phyloP scores from a whole-genome alignment of 768 basidiomycete genomes.

The Trametes gibbosa region DNA sequence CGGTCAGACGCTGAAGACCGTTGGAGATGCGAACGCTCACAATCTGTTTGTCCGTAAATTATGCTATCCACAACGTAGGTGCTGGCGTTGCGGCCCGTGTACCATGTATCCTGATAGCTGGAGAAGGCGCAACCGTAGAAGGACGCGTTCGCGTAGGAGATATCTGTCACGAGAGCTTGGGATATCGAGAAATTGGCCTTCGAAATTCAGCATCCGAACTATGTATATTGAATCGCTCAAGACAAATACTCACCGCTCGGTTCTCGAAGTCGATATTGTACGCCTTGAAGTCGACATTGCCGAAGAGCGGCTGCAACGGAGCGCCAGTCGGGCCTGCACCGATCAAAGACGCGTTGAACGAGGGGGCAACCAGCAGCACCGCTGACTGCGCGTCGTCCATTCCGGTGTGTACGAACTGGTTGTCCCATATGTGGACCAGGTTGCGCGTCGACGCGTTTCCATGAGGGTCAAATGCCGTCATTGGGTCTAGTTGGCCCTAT shows the following conservation, averaged over 20 bases:
- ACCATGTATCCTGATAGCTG: conserved; percentile 67
- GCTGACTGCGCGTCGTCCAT: conserved; percentile 59
- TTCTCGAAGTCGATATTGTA: conserved; percentile 71
- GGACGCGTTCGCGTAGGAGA: conserved; percentile 64
- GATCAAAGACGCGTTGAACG: conserved; percentile 54
- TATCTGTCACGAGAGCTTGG: conserved; percentile 60
- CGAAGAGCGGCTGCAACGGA: conserved; percentile 48
- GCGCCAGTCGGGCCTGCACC: conserved; percentile 61
- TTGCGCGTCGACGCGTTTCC: conserved; percentile 45
- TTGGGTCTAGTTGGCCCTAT: conserved; percentile 48
- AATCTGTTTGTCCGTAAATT: conserved; percentile 64
- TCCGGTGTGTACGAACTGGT: conserved; percentile 39
- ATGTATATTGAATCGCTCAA: not conserved
- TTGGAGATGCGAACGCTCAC: conserved; percentile 31
- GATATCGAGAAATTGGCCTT: conserved; percentile 57
- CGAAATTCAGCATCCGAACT: not conserved
- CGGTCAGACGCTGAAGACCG: not conserved
- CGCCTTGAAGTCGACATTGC: conserved; percentile 56
- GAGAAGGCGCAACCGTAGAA: conserved; percentile 63
- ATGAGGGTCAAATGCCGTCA: conserved; percentile 36
- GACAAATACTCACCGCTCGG: conserved; percentile 44
- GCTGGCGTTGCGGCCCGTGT: conserved; percentile 55
- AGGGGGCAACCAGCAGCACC: conserved; percentile 55
- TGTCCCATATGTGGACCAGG: conserved; percentile 54
- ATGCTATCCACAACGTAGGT: conserved; percentile 62